Base-by-base conservation (phyloP, 2,329 filamentous ascomycete species). In the Monosporascus sp. region DNA sequence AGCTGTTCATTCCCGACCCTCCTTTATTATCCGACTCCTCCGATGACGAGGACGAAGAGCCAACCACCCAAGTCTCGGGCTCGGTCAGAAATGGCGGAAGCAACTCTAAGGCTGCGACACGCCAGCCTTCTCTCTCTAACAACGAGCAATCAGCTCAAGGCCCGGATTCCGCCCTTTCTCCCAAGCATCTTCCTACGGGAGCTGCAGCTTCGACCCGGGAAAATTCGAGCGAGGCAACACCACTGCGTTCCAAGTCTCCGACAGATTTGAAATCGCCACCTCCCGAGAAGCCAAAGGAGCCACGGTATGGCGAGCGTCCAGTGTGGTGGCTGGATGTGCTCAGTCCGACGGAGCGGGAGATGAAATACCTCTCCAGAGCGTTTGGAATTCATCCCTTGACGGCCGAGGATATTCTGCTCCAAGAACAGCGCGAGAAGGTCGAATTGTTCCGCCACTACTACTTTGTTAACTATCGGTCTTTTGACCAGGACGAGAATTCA, bases 401-500 rank as follows among this genome's bases (percentile, higher is more conserved):
- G 0, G 87, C 90, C 2, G 94, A 99, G 70, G 94, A 99, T 67
- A 97, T 99, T 63, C 87, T 97, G 81, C 87, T 97, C 76, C 90
- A 97, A 69, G 94, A 99, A 74, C 89, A 92, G 41, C 92, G 94
- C 22, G 94, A 99, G 67, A 99, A 99, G 73, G 94, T 99, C 1
- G 94, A 99, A 69, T 79, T 99, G 1, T 99, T 99, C 77, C 87
- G 90, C 37, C 89, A 96, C 68, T 99, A 99, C 74, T 99, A 99
- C 71, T 97, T 99, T 65, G 90, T 99, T 73, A 97, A 96, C 69
- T 99, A 99, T 70, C 88, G 94, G 17, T 95, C 91, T 0, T 99
- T 99, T 66, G 94, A 99, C 68, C 94, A 97, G 69, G 94, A 99
- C 66, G 84, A 85, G 55, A 87, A 87, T 61, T 96, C 86, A 67